Conservation (phyloP, 768 basidiomycete genomes). For the Leucosporidium creatinivorum region DNA sequence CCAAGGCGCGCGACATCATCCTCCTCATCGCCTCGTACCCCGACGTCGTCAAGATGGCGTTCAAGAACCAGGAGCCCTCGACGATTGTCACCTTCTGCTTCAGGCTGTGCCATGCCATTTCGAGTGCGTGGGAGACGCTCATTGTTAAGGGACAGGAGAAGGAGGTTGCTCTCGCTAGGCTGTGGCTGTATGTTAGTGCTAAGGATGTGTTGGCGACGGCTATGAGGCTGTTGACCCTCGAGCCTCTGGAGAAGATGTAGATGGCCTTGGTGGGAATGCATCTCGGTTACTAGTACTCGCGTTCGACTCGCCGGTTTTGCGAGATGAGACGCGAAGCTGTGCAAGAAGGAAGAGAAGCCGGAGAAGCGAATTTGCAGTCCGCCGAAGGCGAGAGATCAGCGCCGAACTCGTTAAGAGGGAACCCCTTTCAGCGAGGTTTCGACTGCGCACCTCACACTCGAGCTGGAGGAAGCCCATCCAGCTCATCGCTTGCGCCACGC, state of each 20-base stretch:
- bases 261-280: not conserved
- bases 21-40: constrained; percentile 86
- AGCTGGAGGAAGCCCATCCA: too few species aligned
- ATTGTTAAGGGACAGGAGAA: constrained; percentile 70
- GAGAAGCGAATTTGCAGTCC: too few species aligned
- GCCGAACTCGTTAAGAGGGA: too few species aligned
- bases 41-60: constrained; percentile 76
- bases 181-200: constrained; percentile 83
- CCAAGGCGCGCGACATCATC: constrained; percentile 74
- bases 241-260: constrained; percentile 88
- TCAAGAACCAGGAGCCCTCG: constrained; percentile 79
- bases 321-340: too few species aligned
- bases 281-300: too few species aligned
- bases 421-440: too few species aligned
- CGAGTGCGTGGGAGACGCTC: constrained; percentile 83
- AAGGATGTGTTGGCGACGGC: constrained; percentile 80
- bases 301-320: too few species aligned
- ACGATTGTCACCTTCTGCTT: constrained; percentile 87
- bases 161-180: constrained; percentile 72
- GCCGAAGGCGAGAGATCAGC: too few species aligned
- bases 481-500: too few species aligned
- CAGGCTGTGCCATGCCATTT: constrained; percentile 71
- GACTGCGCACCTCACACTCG: too few species aligned
- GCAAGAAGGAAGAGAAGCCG: too few species aligned
- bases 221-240: constrained; percentile 78